Percentiles rank a stretch among this genome's conserved stretches.
phyloP scores from a whole-genome alignment of 1,284 basidiomycete genomes.

The Entoloma clypeatum region DNA sequence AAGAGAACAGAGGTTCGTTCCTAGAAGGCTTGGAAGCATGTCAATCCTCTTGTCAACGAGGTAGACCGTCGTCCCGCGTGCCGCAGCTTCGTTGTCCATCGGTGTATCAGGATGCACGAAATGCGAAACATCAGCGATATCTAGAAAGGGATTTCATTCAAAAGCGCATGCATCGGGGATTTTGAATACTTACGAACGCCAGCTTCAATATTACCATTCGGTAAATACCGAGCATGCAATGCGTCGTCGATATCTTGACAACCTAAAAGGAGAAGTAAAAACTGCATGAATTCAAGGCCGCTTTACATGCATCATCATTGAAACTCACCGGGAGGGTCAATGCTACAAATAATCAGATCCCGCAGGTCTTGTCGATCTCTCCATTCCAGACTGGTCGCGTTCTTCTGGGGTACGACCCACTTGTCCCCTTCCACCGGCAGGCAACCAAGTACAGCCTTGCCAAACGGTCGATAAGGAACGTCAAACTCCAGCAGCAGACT shows the following conservation, averaged over 20 bases:
- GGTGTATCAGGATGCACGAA: conserved; percentile 94
- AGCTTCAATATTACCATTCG: conserved; percentile 95
- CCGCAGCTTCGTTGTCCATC: conserved; percentile 96
- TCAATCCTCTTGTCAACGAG: conserved; percentile 98
- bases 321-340: conserved; percentile 85
- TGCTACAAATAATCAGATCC: conserved; percentile 88
- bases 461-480: conserved; percentile 95
- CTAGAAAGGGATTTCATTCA: conserved; percentile 36
- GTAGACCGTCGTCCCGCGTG: conserved; percentile 96
- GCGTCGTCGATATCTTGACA: conserved; percentile 99
- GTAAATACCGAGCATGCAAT: conserved; percentile 84
- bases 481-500: conserved; percentile 93
- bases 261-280: conserved; percentile 39
- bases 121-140: conserved; percentile 98
- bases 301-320: background rate
- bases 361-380: conserved; percentile 86
- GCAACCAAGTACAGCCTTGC: conserved; percentile 90
- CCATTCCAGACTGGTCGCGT: conserved; percentile 54
- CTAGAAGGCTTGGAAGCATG: conserved; percentile 94
- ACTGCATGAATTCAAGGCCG: conserved; percentile 3
- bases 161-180: background rate
- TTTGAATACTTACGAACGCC: conserved; percentile 82
- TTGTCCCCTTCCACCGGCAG: conserved; percentile 86
- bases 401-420: conserved; percentile 91
- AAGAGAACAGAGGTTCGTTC: conserved; percentile 95